Evolutionary conservation across 164 flowering plant genomes (phyloP).

Genomic region (Hamamelis virginiana): DNA sequence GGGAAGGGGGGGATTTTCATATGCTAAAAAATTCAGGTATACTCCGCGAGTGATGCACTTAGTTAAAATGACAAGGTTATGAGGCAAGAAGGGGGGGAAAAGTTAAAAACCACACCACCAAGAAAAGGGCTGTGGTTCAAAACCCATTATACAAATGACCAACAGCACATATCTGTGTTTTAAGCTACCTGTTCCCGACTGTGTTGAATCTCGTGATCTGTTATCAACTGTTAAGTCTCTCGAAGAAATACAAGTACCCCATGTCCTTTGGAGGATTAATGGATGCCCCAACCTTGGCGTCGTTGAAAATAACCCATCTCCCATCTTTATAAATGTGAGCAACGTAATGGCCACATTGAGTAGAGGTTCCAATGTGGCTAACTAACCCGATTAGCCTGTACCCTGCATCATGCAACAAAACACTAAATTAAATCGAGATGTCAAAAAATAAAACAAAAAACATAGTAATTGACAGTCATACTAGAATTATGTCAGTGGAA

Average conservation of each 20-base stretch:
- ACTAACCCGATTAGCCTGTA: conserved; percentile 89
- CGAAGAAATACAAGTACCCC: conserved; percentile 95
- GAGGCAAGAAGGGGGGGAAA: too few relatives aligned
- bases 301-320: conserved; percentile 93
- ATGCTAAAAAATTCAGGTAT: too few relatives aligned
- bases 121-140: too few relatives aligned
- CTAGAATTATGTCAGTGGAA: too few relatives aligned
- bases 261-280: conserved; percentile 88
- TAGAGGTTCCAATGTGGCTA: conserved; percentile 98
- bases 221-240: conserved; percentile 57
- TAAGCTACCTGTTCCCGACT: too few relatives aligned
- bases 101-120: too few relatives aligned
- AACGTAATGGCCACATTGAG: conserved; percentile 97
- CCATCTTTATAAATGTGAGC: conserved; percentile 92
- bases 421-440: not conserved
- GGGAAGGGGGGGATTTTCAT: too few relatives aligned
- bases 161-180: too few relatives aligned
- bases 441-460: not conserved
- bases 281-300: conserved; percentile 85
- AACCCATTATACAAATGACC: too few relatives aligned
- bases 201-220: not conserved
- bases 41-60: too few relatives aligned
- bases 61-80: too few relatives aligned
- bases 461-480: too few relatives aligned
- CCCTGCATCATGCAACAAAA: conserved; percentile 42